A percentile compares a stretch with the other conserved stretches of the same genome.
Conservation (phyloP, 257 asterid genomes). For the Fraxinus excelsior region DNA sequence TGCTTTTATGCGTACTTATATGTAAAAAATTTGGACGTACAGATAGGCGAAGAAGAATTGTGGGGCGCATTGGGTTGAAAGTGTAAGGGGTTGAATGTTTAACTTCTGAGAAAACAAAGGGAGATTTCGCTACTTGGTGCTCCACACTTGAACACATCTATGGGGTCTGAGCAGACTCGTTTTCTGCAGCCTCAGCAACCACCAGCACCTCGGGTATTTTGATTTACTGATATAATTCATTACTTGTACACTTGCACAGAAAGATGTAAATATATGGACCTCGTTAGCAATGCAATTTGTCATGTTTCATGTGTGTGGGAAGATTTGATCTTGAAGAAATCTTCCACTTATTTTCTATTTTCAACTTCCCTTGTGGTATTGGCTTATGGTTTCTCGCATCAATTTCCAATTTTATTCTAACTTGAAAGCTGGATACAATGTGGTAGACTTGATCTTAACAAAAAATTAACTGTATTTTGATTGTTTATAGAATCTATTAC, state of each 20-base stretch:
- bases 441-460: too few species aligned
- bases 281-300: background rate
- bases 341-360: background rate
- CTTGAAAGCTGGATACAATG: background rate
- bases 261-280: background rate
- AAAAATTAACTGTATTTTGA: background rate
- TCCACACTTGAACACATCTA: constrained; percentile 22
- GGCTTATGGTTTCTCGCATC: background rate
- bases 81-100: background rate
- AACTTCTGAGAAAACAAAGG: background rate
- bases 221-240: background rate
- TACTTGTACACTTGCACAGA: constrained; percentile 7
- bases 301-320: background rate
- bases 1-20: constrained; percentile 12
- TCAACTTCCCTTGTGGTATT: background rate
- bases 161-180: constrained; percentile 63
- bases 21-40: constrained; percentile 2
- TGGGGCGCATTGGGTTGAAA: constrained; percentile 18
- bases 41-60: constrained; percentile 22
- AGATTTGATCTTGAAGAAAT: background rate
- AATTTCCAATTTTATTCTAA: background rate
- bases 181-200: constrained; percentile 56
- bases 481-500: background rate
- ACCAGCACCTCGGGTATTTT: constrained; percentile 54
- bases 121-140: constrained; percentile 17